Evolutionary conservation across 148 eudicot species (phyloP), one percentile per base, ranked within the genome.

Genomic region (Fagopyrum tataricum): DNA sequence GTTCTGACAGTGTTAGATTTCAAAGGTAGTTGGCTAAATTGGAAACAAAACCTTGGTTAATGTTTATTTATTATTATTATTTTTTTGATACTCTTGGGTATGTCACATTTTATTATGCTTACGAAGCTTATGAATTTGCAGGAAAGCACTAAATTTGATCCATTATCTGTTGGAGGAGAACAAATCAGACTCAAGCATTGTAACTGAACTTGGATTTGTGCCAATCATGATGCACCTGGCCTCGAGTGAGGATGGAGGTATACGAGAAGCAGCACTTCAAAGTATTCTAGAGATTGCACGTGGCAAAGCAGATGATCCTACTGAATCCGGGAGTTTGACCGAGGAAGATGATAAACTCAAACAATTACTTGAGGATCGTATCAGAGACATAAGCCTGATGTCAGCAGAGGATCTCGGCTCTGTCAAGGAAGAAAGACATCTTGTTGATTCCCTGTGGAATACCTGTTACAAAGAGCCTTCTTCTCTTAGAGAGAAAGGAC

Each of bases 71-170:
- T 48, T n/a, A n/a, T 26, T 13, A 7, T 40, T 4, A 12, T 17
- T 9, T 39, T 37, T 49, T 51, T 31, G 2, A 31, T 31, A 1
- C 37, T 31, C 2, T 31, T 31, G 37, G 37, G 37, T 31, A 31
- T 31, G 37, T 31, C 37, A 31, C 73, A 70, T 21, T 24, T 20
- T n/a, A 0, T 3, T 14, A 2, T 12, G 14, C 53, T 40, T 6
- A 47, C 23, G 17, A 48, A 26, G 18, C 20, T 53, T 5, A 64
- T 15, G 53, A 24, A 48, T 53, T 78, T 88, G 75, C 91, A 95
- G 98, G 96, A 95, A 91, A 87, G 98, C 98, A n/a, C 82, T 91
- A 26, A 88, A 85, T 83, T 82, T 95, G 85, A 83, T 95, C 71
- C 89, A 89, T 6, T 91, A 94, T 72, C 85, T 94, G 67, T 79